Percentiles rank a stretch among this genome's conserved stretches.
These are phyloP conservation scores for Fremontodendron californicum DNA, from an alignment of 345 rosid species.

Conservation along the genomic window DNA sequence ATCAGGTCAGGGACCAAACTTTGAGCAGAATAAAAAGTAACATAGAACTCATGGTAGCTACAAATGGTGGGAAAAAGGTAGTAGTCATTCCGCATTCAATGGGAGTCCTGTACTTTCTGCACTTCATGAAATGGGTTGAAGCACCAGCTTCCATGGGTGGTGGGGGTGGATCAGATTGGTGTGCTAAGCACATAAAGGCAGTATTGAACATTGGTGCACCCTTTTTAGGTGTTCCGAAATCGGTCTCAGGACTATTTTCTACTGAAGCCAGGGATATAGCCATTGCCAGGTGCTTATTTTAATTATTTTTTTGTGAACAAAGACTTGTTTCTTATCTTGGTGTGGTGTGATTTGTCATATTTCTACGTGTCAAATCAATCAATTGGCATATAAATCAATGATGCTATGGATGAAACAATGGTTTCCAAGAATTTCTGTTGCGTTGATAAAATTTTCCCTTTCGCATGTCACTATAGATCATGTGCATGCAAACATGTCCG, in stretches of 20 bases:
- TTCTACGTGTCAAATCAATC: not conserved
- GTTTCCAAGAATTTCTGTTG: not conserved
- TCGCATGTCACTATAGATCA: not conserved
- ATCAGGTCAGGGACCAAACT: conserved; percentile 62
- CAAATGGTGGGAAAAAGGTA: conserved; percentile 56
- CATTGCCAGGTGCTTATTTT: conserved; percentile 47
- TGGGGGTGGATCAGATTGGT: conserved; percentile 73
- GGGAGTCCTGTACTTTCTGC: conserved; percentile 70
- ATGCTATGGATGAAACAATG: not conserved
- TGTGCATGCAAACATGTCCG: not conserved
- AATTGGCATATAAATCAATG: not conserved
- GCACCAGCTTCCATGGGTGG: conserved; percentile 74
- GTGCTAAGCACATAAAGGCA: conserved; percentile 61
- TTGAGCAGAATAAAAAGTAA: conserved; percentile 65
- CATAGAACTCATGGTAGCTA: conserved; percentile 68
- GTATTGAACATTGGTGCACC: conserved; percentile 72
- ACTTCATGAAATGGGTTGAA: conserved; percentile 81
- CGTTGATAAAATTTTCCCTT: not conserved
- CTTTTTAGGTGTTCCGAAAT: conserved; percentile 69
- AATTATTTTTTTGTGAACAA: not conserved
- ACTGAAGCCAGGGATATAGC: conserved; percentile 66
- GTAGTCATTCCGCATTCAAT: conserved; percentile 71
- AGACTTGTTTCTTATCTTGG: not conserved
- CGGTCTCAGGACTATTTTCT: conserved; percentile 55
- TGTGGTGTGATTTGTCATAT: not conserved